A percentile compares a stretch with the other conserved stretches of the same genome.
These are phyloP conservation scores for Salix viminalis DNA, from an alignment of 345 rosid species.

Conservation along the genomic window DNA sequence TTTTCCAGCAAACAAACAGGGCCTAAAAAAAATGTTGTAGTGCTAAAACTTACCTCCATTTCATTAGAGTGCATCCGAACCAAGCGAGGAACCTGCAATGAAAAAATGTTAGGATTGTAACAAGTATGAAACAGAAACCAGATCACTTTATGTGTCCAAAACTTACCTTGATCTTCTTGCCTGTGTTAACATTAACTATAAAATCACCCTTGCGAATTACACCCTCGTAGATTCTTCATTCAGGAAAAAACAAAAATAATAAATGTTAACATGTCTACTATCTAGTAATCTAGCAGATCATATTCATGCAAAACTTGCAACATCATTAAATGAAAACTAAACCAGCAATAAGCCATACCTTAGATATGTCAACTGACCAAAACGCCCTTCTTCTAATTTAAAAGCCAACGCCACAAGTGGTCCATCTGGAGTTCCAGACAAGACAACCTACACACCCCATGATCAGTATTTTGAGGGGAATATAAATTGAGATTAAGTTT, in stretches of 20 bases:
- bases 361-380: constrained; percentile 87
- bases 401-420: constrained; percentile 97
- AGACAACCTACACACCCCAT: constrained; percentile 49
- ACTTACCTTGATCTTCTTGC: constrained; percentile 89
- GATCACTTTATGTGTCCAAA: neutral
- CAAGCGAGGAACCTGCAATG: constrained; percentile 75
- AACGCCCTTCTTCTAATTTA: constrained; percentile 96
- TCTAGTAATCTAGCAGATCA: neutral
- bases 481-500: neutral
- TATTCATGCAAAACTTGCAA: neutral
- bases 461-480: neutral
- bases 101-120: constrained; percentile 19
- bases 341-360: constrained; percentile 38
- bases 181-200: constrained; percentile 80
- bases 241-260: neutral
- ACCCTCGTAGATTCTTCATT: constrained; percentile 84
- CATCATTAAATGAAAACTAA: neutral
- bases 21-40: neutral
- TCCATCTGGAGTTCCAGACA: constrained; percentile 88
- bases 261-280: neutral
- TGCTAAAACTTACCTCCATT: constrained; percentile 79
- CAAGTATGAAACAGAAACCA: neutral
- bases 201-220: constrained; percentile 91
- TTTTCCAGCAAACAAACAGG: neutral
- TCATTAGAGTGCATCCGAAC: constrained; percentile 97